Base-by-base conservation (phyloP, 495 filamentous ascomycete genomes). In the Lentithecium fluviatile region DNA sequence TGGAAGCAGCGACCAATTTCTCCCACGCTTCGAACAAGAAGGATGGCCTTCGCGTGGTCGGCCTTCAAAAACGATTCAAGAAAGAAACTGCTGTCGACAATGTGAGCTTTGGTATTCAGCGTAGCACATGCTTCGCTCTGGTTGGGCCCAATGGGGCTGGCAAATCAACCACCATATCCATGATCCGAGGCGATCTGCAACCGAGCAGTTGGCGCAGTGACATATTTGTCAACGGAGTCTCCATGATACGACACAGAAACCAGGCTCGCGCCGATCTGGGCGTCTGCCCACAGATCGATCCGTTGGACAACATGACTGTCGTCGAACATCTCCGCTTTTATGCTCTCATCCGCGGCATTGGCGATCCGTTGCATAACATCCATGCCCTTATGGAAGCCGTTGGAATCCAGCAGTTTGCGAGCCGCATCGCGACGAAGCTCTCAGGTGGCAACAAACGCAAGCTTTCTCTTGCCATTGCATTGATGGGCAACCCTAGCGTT, bases 121-220 rank as follows among this genome's bases (percentile, higher is more conserved):
- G 81, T 45, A 83, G 85, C 55, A 87, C 91, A 69, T 84, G 90
- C 11, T 94, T 94, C 71, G 89, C 90, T 1, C 80, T 93, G 0
- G 80, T 95, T 6, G 90, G 90, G 2, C 88, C 89, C 17, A 95
- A 95, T 69, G 90, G 89, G 20, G 90, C 90, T 0, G 90, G 90
- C 48, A 95, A 95, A 68, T 87, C 84, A 4, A 94, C 90, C 6
- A 92, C 85, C 13, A 91, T 95, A 70, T 86, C 82, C 17, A 77
- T 93, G 40, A 88, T 95, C 71, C 82, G 90, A 54, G 90, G 89
- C 15, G 89, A 94, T 65, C 78, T 90, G 48, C 52, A 54, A 25
- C 52, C 37, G 8, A 54, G n/a, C 19, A 26, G 52, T n/a, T 2
- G 34, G 8, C 78, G 81, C 2, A 84, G 86, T 52, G 85, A 90